These are phyloP conservation scores for Leccinellum albellum DNA, from an alignment of 768 basidiomycete species.

Conservation along the genomic window DNA sequence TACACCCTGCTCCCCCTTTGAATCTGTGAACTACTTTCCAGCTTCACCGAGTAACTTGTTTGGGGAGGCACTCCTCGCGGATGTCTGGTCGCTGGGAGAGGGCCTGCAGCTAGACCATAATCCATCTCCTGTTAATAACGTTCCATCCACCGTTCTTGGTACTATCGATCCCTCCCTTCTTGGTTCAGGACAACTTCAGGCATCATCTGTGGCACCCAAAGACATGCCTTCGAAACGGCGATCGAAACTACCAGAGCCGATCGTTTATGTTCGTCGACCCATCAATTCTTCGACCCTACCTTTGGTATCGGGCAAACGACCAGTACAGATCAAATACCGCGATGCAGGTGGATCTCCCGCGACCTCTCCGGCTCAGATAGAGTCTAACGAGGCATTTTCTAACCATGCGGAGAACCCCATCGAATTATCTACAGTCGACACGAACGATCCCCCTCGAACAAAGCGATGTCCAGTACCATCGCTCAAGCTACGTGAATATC, in stretches of 20 bases:
- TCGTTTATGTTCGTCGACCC: conserved; percentile 31
- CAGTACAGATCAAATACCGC: conserved; percentile 32
- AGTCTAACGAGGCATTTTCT: background rate
- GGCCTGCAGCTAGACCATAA: background rate
- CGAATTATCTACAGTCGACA: background rate
- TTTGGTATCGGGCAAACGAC: conserved; percentile 16
- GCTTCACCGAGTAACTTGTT: conserved; percentile 7
- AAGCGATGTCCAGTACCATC: conserved; percentile 14
- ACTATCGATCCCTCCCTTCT: conserved; percentile 33
- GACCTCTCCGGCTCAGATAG: background rate
- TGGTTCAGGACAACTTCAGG: conserved; percentile 8
- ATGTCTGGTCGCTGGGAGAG: conserved; percentile 9
- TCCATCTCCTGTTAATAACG: background rate
- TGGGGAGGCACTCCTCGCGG: background rate
- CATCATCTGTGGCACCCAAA: background rate
- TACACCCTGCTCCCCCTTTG: background rate
- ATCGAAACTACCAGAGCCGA: conserved; percentile 20
- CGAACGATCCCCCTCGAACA: background rate
- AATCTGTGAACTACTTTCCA: background rate
- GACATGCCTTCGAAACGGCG: conserved; percentile 4
- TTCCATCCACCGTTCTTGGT: background rate
- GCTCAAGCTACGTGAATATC: conserved; percentile 13
- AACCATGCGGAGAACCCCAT: background rate
- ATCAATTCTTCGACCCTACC: conserved; percentile 20
- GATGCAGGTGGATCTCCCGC: conserved; percentile 5